Base-by-base conservation (phyloP, 805 yeast genomes). In the Candida argentea region DNA sequence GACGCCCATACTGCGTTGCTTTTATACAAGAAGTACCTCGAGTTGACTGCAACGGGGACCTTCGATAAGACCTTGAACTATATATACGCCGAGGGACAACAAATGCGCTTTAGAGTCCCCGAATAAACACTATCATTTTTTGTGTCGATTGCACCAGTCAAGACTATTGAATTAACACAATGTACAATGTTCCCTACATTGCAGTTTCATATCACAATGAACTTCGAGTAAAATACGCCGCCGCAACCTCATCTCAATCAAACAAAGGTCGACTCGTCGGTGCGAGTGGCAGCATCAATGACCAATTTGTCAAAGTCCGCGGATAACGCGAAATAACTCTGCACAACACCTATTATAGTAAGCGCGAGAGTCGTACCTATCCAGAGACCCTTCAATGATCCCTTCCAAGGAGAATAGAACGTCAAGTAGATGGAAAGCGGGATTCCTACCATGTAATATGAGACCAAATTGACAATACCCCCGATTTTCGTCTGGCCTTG, bases 1-100 rank as follows among this genome's bases (percentile, higher is more conserved):
- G 99, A 91, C 58, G 96, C 99, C 0, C 60, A 65, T 32, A 79
- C 93, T 7, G 97, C 99, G 0, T 63, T 91, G 40, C 52, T 70
- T 25, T 57, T 91, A 20, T 93, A 83, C 57, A 70, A 73, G 35
- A 75, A 73, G 43, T 89, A 83, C 45, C 52, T 70, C 43, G 76
- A 78, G 37, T 61, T 89, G 37, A 57, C 61, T 28, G 65, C 60
- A 3, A 50, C 54, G 0, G 89, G 82, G 0, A 63, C 59, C 16
- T 69, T 89, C 33, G 83, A 80, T 24, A 54, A 50, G 4, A 65
- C 73, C 1, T 61, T 91, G 43, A 69, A 75, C 17, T 65, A 69
- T 22, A 68, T 93, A 10, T 87, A 87, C 43, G 57, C 61, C 22
- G 86, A 79, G 42, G 94, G 91, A 3, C 73, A 69, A 36, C 58